phyloP scores from a whole-genome alignment of 2,329 filamentous ascomycete species.

The Knoxdaviesia proteae region DNA sequence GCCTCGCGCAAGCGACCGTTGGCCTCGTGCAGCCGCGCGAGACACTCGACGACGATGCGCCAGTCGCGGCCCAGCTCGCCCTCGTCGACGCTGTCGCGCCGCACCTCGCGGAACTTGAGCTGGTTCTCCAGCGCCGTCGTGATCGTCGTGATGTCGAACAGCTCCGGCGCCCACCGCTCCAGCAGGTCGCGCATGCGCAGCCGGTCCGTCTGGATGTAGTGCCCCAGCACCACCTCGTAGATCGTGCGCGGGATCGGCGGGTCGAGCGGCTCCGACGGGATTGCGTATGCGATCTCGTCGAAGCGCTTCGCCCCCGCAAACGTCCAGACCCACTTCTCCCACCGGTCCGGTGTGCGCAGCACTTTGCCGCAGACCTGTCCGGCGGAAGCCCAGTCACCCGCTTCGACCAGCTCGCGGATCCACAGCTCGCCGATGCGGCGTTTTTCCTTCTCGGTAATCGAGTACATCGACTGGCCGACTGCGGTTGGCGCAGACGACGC shows the following conservation, averaged over 20 bases:
- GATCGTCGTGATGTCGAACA: constrained; percentile 63
- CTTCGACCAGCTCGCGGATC: constrained; percentile 66
- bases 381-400: constrained; percentile 55
- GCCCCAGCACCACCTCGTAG: constrained; percentile 73
- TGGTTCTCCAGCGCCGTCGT: constrained; percentile 65
- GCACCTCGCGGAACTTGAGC: constrained; percentile 53
- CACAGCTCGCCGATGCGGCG: constrained; percentile 78
- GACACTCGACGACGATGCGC: constrained; percentile 68
- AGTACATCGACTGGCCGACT: constrained; percentile 24
- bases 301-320: constrained; percentile 75
- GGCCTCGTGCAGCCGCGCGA: constrained; percentile 70
- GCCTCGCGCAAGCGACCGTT: constrained; percentile 68
- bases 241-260: constrained; percentile 63
- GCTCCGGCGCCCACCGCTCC: constrained; percentile 62
- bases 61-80: constrained; percentile 60
- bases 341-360: constrained; percentile 54
- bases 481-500: constrained; percentile 25
- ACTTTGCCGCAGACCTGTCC: constrained; percentile 69
- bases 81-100: constrained; percentile 55
- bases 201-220: constrained; percentile 69
- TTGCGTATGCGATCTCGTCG: constrained; percentile 70
- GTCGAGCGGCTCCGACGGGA: constrained; percentile 56
- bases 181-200: constrained; percentile 57
- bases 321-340: constrained; percentile 91
- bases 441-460: constrained; percentile 67